Evolutionary conservation across 495 filamentous ascomycete genomes (phyloP), one percentile per base, ranked within the genome.

Genomic region (Pseudomonodictys pantanalensis): DNA sequence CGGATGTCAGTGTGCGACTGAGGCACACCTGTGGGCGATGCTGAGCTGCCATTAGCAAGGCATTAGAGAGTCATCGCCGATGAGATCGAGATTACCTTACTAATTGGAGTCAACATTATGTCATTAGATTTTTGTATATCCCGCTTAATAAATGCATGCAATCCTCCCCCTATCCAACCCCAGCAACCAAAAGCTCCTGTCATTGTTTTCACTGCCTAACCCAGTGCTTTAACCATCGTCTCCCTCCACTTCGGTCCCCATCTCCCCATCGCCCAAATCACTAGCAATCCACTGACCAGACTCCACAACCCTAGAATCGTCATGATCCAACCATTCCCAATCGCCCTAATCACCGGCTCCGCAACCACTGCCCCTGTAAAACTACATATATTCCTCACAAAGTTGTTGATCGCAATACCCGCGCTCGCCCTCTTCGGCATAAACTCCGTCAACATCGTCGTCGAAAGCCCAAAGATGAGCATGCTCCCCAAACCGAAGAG

Each of bases 321-420:
- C 62, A 91, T 90, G 32, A 96, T 64, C 91, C 91, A 96, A 0
- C 92, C 92, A 65, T 89, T 87, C 3, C 92, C 92, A 60, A 96
- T 88, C 2, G 79, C 88, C n/a, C 76, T 65, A 50, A 96, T 89
- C 17, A 95, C 73, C 0, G 91, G 91, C 56, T 87, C 79, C 0
- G 87, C 85, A 2, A 92, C 80, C 3, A 93, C 70, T 8, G 79
- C 83, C 0, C 89, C 91, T 0, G 92, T 81, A 64, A 87, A 93
- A 2, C 82, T 83, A 62, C 92, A 90, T 20, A 96, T 91, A 58
- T 96, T 97, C 23, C 92, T 76, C 56, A 95, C 79, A 69, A 96
- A 74, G 63, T 90, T 90, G 65, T 90, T 90, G 18, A 95, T 79
- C 3, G 92, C 92, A 4, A 97, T 89, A 0, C 91, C 92, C 2